Evolutionary conservation across 2,329 filamentous ascomycete species (phyloP).

Genomic region (Lachnellula willkommii): DNA sequence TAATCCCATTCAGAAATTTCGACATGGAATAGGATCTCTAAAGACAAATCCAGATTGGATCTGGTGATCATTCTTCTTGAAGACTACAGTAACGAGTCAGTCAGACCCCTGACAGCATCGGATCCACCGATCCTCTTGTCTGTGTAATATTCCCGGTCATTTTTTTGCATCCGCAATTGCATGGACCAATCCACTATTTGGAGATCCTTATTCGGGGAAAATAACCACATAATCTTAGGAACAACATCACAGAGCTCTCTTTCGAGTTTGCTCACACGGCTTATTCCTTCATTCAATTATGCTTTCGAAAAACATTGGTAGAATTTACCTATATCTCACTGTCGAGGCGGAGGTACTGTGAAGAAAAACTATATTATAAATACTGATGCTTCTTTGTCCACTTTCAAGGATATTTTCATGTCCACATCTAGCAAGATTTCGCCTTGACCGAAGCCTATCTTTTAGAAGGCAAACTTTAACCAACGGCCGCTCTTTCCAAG

Average conservation of each 20-base stretch:
- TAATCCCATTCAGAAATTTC: conserved; percentile 21
- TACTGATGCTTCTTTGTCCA: neutral
- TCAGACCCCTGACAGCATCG: conserved; percentile 10
- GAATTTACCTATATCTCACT: too few relatives aligned
- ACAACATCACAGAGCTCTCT: too few relatives aligned
- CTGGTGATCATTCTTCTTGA: conserved; percentile 4
- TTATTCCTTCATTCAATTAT: too few relatives aligned
- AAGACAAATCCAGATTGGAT: conserved; percentile 11
- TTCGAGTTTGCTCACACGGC: too few relatives aligned
- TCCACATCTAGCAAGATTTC: neutral
- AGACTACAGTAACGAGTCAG: conserved; percentile 8
- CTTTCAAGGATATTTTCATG: neutral
- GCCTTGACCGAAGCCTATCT: neutral
- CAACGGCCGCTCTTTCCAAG: neutral
- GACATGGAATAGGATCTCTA: conserved; percentile 16
- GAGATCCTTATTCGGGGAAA: neutral
- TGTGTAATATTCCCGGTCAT: neutral
- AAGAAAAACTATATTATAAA: neutral
- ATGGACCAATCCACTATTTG: neutral
- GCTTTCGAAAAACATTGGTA: too few relatives aligned
- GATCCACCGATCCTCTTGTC: conserved; percentile 17
- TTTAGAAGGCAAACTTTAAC: neutral
- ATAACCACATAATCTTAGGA: too few relatives aligned
- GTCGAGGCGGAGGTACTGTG: too few relatives aligned
- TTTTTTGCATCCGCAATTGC: conserved; percentile 4